A percentile compares a stretch with the other conserved stretches of the same genome.
Evolutionary conservation across 1,139 yeast species (phyloP).

Genomic region (Protomyces inouyei): DNA sequence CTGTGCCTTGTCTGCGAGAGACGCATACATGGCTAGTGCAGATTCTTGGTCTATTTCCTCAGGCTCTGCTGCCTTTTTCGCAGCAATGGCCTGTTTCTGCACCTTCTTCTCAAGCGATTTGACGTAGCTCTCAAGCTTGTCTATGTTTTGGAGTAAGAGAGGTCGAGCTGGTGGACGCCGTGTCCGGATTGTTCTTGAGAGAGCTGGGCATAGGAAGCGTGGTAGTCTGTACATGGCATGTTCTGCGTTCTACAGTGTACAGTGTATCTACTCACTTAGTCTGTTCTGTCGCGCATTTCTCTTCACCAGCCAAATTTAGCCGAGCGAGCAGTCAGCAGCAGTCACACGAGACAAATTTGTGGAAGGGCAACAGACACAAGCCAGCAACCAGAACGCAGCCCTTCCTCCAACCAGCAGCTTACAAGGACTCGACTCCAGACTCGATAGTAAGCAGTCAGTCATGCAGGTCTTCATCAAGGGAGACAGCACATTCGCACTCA

Average conservation of each 20-base stretch:
- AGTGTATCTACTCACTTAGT: too few species aligned
- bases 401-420: neutral
- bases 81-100: neutral
- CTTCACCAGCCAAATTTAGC: neutral
- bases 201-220: constrained; percentile 13
- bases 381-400: neutral
- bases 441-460: constrained; percentile 1
- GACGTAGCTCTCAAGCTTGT: constrained; percentile 19
- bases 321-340: neutral
- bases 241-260: too few species aligned
- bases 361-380: neutral
- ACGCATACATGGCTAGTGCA: constrained; percentile 5
- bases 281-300: too few species aligned
- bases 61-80: neutral
- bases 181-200: neutral
- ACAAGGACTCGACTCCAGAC: neutral
- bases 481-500: constrained; percentile 99
- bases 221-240: constrained; percentile 6
- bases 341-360: neutral
- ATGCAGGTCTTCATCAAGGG: constrained; percentile 66
- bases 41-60: neutral
- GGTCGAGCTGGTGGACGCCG: neutral
- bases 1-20: neutral
- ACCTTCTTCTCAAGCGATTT: constrained; percentile 12
- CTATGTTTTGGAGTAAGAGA: constrained; percentile 13